Base-by-base conservation (phyloP, 2,329 filamentous ascomycete genomes). In the Magnaporthiopsis poae region DNA sequence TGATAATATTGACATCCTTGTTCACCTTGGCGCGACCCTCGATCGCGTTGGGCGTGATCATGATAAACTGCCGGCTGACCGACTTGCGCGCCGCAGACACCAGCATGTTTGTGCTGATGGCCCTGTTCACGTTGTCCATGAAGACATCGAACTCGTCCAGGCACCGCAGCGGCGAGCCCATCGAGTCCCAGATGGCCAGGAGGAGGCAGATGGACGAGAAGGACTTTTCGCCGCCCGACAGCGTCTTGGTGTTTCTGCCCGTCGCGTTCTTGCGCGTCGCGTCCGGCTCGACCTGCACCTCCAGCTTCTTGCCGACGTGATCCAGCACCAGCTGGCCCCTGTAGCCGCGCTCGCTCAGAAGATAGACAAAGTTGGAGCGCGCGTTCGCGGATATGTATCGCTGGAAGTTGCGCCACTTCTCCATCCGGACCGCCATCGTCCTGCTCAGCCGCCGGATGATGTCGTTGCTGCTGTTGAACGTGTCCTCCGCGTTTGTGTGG, bases 101-200 rank as follows among this genome's bases (percentile, higher is more conserved):
- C 77, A 99, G 90, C 89, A 99, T 92, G 69, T 90, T 90, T 72
- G 96, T 96, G 74, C 91, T 96, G 71, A 96, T 90, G 66, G 90
- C 91, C 68, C 95, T 88, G 77, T 99, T 99, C 68, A 98, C 91
- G 71, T 90, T 92, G 77, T 99, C 95, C 95, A 99, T 99, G 81
- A 97, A 99, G 39, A 99, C 95, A 75, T 99, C 95, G 74, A 98
- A 99, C 77, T 99, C 95, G 77, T 99, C 95, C 66, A 99, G 82
- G 74, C 95, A 99, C 66, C 95, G 87, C 68, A 99, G 89, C 0
- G 93, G 94, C 25, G 92, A 96, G 13, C 95, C 94, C 89, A 99
- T 99, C 36, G 95, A 94, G 75, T 99, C 95, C 95, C 95, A 99
- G 25, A 99, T 89, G 2, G 92, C 87, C 39, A 99, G 83, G 66